Conservation (phyloP, 176 grass and related monocot species). For the Hsuehochloa calcarea region DNA sequence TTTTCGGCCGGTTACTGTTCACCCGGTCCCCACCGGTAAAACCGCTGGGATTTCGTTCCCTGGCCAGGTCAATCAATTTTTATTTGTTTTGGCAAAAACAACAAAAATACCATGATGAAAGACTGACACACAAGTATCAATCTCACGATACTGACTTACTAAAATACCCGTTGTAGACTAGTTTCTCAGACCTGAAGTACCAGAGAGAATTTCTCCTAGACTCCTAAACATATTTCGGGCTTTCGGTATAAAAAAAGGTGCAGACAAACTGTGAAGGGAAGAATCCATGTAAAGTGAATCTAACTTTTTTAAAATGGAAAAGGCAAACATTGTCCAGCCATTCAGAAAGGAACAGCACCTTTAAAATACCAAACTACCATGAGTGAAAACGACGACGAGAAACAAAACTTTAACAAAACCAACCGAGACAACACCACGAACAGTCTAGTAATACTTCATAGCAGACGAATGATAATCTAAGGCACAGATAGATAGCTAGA, state of each 20-base stretch:
- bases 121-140: background rate
- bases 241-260: background rate
- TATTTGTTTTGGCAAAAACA: background rate
- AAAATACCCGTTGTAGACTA: background rate
- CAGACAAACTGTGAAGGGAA: background rate
- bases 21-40: no score
- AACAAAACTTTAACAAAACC: constrained; percentile 11
- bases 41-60: no score
- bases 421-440: background rate
- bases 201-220: background rate
- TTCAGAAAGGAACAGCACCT: constrained; percentile 1
- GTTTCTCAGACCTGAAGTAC: background rate
- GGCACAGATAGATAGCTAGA: constrained; percentile 29
- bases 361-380: background rate
- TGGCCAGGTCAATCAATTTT: background rate
- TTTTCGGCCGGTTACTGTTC: no score
- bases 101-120: background rate
- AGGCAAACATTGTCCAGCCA: background rate
- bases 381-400: constrained; percentile 6
- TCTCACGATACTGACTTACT: background rate
- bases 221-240: background rate
- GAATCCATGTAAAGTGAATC: background rate
- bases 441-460: constrained; percentile 28
- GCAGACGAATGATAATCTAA: constrained; percentile 39
- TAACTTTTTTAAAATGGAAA: background rate